Conservation (phyloP, 257 asterid species). For the Pogostemon cablin region DNA sequence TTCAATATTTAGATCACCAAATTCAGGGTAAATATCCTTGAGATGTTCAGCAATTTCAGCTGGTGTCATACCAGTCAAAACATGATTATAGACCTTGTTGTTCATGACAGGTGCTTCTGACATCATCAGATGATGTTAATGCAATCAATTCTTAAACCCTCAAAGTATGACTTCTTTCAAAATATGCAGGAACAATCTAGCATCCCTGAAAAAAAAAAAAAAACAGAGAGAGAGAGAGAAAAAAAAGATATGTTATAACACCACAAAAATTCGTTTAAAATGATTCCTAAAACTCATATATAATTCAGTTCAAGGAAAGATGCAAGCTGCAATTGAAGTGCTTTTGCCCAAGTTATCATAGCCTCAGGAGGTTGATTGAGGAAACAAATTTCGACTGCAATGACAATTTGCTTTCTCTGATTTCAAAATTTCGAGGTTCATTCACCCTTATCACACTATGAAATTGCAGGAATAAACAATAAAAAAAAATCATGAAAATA, state of each 20-base stretch:
- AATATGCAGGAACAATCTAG: neutral
- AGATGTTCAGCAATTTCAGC: conserved; percentile 72
- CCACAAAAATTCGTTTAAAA: neutral
- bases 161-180: conserved; percentile 27
- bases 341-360: neutral
- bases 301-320: neutral
- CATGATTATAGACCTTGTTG: conserved; percentile 45
- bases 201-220: neutral
- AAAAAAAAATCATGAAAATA: neutral
- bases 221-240: neutral
- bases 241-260: neutral
- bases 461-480: neutral
- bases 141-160: conserved; percentile 4
- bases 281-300: neutral
- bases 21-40: conserved; percentile 74
- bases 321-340: neutral
- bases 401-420: neutral
- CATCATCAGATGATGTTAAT: conserved; percentile 33
- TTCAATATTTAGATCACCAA: conserved; percentile 70
- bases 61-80: conserved; percentile 55
- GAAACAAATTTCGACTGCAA: neutral
- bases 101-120: conserved; percentile 48
- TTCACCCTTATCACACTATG: neutral
- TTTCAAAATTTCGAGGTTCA: neutral
- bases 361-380: neutral